Conservation (phyloP, 495 filamentous ascomycete species). For the Trichoderma reesei region DNA sequence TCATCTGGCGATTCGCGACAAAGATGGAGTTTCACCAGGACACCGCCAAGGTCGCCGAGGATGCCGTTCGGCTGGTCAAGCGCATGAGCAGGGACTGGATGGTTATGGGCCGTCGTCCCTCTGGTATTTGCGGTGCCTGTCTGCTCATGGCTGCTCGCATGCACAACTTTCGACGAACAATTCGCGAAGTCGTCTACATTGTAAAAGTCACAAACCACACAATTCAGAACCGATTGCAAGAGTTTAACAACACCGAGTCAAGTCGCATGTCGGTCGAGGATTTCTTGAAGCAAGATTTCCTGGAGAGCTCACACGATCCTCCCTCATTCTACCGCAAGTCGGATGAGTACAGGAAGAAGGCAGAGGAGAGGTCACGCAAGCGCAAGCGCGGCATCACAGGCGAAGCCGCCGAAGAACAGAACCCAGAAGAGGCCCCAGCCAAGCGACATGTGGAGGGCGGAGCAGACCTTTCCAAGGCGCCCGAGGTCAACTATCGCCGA, state of each 20-base stretch:
- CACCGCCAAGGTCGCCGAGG: slow-evolving; percentile 70
- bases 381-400: slow-evolving; percentile 25
- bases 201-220: slow-evolving; percentile 91
- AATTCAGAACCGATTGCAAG: slow-evolving; percentile 76
- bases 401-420: neutral
- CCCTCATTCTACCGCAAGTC: slow-evolving; percentile 66
- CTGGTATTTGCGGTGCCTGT: slow-evolving; percentile 88
- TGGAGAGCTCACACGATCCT: slow-evolving; percentile 55
- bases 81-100: slow-evolving; percentile 97
- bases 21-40: slow-evolving; percentile 78
- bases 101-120: slow-evolving; percentile 80
- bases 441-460: neutral
- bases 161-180: slow-evolving; percentile 90
- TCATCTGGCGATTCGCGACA: slow-evolving; percentile 80
- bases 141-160: slow-evolving; percentile 91
- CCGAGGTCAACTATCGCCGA: slow-evolving; percentile 19
- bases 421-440: slow-evolving; percentile 11
- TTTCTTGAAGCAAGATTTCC: slow-evolving; percentile 57
- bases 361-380: slow-evolving; percentile 30
- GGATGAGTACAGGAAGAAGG: slow-evolving; percentile 35
- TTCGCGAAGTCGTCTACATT: slow-evolving; percentile 88
- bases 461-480: slow-evolving; percentile 13
- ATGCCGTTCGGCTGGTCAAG: slow-evolving; percentile 74
- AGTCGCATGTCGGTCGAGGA: slow-evolving; percentile 75
- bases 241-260: slow-evolving; percentile 76